Conservation (phyloP, 768 basidiomycete genomes). For the Boletus bicolor region DNA sequence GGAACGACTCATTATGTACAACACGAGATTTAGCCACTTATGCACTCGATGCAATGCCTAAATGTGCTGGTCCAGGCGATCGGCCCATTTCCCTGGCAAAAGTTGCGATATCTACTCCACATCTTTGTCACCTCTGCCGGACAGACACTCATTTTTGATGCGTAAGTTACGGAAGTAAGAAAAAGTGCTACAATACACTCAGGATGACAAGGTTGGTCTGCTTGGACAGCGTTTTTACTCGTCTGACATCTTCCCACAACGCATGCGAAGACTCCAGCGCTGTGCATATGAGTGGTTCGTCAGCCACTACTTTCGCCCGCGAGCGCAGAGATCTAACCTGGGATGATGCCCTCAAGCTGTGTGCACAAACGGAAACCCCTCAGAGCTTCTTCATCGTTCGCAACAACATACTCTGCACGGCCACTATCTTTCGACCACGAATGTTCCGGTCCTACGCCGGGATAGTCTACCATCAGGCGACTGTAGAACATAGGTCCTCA, state of each 20-base stretch:
- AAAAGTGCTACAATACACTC: neutral
- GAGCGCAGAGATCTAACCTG: neutral
- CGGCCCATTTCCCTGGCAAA: neutral
- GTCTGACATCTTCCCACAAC: neutral
- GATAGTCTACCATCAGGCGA: neutral
- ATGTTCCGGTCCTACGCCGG: neutral
- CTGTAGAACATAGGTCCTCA: neutral
- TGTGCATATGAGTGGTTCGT: neutral
- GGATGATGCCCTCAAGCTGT: neutral
- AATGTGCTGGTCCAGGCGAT: neutral
- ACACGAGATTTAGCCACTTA: neutral
- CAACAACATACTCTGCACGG: neutral
- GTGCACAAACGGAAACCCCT: neutral
- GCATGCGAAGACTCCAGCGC: neutral
- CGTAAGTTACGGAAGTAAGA: neutral
- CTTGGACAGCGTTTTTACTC: neutral
- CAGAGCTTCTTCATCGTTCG: neutral
- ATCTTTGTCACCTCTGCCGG: neutral
- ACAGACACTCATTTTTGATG: neutral
- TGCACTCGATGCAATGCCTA: neutral
- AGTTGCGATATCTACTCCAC: neutral
- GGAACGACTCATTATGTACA: neutral
- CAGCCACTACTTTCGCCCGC: no score
- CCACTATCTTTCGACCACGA: neutral
- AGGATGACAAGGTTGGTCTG: neutral